Evolutionary conservation across 2,329 filamentous ascomycete species (phyloP).

Genomic region (Paramyrothecium sp.): DNA sequence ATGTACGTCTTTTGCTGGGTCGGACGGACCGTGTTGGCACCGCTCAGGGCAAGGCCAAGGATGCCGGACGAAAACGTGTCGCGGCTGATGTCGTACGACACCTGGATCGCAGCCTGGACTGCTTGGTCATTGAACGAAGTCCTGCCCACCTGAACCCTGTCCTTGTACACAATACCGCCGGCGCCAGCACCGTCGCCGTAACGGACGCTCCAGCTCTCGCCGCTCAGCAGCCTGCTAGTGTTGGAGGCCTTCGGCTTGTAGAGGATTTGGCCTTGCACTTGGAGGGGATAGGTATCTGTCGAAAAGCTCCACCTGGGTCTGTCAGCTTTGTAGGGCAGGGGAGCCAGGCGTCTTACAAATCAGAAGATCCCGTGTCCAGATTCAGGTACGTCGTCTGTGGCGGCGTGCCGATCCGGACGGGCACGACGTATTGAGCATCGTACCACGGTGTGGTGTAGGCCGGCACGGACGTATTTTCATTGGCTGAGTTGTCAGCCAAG

Average conservation of each 20-base stretch:
- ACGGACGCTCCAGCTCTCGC: slow-evolving; percentile 53
- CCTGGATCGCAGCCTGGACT: slow-evolving; percentile 61
- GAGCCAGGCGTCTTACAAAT: slow-evolving; percentile 35
- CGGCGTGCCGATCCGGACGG: slow-evolving; percentile 60
- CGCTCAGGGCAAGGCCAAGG: slow-evolving; percentile 29
- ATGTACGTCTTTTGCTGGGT: slow-evolving; percentile 29
- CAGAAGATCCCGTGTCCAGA: slow-evolving; percentile 62
- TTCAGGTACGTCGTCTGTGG: slow-evolving; percentile 61
- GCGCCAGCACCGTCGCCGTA: slow-evolving; percentile 68
- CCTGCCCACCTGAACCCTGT: slow-evolving; percentile 60
- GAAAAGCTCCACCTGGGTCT: slow-evolving; percentile 65
- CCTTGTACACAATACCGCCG: slow-evolving; percentile 62
- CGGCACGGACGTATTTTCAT: slow-evolving; percentile 17
- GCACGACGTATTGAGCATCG: slow-evolving; percentile 59
- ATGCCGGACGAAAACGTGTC: slow-evolving; percentile 34
- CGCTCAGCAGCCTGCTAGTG: slow-evolving; percentile 39
- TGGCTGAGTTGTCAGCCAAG: background rate
- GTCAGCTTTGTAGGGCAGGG: slow-evolving; percentile 4
- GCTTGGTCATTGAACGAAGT: slow-evolving; percentile 60
- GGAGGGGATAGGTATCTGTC: slow-evolving; percentile 45
- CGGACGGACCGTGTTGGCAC: slow-evolving; percentile 31
- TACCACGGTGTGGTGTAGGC: slow-evolving; percentile 28
- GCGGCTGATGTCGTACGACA: slow-evolving; percentile 44
- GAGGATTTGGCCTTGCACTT: slow-evolving; percentile 50
- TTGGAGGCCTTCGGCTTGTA: slow-evolving; percentile 50